A percentile compares a stretch with the other conserved stretches of the same genome.
Evolutionary conservation across 2,329 filamentous ascomycete species (phyloP).

Genomic region (Diaporthe citri): DNA sequence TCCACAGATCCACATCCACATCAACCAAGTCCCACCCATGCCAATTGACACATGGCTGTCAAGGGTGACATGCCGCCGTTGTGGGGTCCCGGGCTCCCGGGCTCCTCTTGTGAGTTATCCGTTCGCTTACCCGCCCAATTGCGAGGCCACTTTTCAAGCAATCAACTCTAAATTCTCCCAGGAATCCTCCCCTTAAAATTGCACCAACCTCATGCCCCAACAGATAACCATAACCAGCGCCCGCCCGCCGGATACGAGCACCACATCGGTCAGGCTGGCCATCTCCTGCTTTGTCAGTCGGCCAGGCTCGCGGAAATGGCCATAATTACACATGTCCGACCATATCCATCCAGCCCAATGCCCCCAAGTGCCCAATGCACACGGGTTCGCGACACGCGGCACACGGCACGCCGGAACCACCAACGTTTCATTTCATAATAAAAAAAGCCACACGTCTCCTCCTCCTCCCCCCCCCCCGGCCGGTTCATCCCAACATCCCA

Average conservation of each 20-base stretch:
- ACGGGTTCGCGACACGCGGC: conserved; percentile 4
- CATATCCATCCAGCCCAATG: background rate
- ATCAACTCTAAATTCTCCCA: conserved; percentile 28
- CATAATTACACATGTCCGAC: conserved; percentile 14
- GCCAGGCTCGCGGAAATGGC: background rate
- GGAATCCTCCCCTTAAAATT: background rate
- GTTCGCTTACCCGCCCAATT: conserved; percentile 18
- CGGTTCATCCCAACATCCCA: conserved; percentile 5
- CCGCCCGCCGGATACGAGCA: conserved; percentile 28
- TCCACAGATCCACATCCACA: conserved; percentile 9
- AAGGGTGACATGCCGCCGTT: conserved; percentile 22
- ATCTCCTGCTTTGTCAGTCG: background rate
- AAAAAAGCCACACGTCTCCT: background rate
- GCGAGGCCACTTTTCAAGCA: conserved; percentile 24
- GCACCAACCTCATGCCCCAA: conserved; percentile 15
- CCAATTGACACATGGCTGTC: conserved; percentile 39
- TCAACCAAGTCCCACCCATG: conserved; percentile 25
- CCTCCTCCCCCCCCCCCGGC: background rate
- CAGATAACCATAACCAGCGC: background rate
- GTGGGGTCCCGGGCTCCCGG: background rate
- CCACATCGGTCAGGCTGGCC: background rate
- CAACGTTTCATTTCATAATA: conserved; percentile 16
- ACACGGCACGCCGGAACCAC: conserved; percentile 3
- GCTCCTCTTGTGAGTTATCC: conserved; percentile 17
- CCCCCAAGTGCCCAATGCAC: background rate